Evolutionary conservation across 805 yeast species (phyloP).

Genomic region (Millerago galiae): DNA sequence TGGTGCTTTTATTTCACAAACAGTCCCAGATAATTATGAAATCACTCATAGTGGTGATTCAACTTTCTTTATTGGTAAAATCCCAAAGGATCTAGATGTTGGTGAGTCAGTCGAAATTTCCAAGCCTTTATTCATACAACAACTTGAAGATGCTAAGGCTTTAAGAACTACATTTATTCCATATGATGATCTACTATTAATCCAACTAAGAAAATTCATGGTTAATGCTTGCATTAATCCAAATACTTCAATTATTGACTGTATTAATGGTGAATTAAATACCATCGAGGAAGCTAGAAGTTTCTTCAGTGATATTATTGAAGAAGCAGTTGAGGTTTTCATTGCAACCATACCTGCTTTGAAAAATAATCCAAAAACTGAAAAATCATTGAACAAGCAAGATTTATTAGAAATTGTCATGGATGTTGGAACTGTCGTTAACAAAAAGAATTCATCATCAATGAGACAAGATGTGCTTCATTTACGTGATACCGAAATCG

Average conservation of each 20-base stretch:
- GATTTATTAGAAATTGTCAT: conserved; percentile 32
- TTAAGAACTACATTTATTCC: conserved; percentile 29
- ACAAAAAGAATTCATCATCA: conserved; percentile 49
- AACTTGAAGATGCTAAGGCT: conserved; percentile 23
- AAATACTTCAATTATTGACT: conserved; percentile 68
- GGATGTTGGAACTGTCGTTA: conserved; percentile 34
- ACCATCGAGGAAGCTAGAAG: conserved; percentile 35
- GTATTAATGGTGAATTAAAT: conserved; percentile 73
- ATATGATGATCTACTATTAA: conserved; percentile 42
- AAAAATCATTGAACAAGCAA: conserved; percentile 21
- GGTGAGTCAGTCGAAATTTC: conserved; percentile 6
- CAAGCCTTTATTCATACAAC: conserved; percentile 19
- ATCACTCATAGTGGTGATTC: conserved; percentile 72
- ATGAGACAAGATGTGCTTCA: conserved; percentile 50
- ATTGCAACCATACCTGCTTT: conserved; percentile 26
- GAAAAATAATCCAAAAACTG: conserved; percentile 18
- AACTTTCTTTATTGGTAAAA: conserved; percentile 47
- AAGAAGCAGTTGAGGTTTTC: conserved; percentile 29
- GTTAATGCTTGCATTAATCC: conserved; percentile 84
- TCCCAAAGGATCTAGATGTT: conserved; percentile 36
- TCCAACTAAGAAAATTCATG: conserved; percentile 70
- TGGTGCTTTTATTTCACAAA: conserved; percentile 54
- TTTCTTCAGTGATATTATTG: conserved; percentile 28
- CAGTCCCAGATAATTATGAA: conserved; percentile 30
- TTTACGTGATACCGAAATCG: conserved; percentile 64